These are phyloP conservation scores for Eucalyptus albens DNA, from an alignment of 345 rosid species.

Conservation along the genomic window DNA sequence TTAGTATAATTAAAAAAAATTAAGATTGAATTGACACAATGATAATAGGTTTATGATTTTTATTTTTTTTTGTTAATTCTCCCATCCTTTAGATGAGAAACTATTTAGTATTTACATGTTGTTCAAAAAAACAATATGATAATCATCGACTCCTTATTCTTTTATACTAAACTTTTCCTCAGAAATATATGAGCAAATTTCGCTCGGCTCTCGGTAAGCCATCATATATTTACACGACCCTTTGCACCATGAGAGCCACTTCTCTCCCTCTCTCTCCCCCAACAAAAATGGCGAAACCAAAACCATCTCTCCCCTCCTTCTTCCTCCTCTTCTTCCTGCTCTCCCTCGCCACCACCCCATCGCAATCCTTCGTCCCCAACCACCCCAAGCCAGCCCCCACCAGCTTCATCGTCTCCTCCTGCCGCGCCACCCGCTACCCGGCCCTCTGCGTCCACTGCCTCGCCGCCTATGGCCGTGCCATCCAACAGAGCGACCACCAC, in stretches of 20 bases:
- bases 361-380: background rate
- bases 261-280: background rate
- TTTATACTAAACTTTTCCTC: background rate
- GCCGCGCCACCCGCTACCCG: constrained; percentile 57
- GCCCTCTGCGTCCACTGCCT: constrained; percentile 51
- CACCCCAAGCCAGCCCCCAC: background rate
- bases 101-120: background rate
- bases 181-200: background rate
- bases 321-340: background rate
- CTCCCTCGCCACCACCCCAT: background rate
- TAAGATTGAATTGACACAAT: no score
- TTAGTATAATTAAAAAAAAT: no score
- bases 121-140: background rate
- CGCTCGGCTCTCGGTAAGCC: background rate
- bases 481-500: constrained; percentile 36
- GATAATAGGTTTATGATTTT: no score
- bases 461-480: constrained; percentile 33
- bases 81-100: background rate
- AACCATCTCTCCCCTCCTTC: background rate
- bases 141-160: background rate
- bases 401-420: constrained; percentile 47
- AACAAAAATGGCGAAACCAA: background rate
- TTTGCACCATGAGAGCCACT: background rate
- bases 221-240: background rate
- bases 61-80: no score